Evolutionary conservation across 257 asterid species (phyloP), one percentile per base, ranked within the genome.

Genomic region (Henckelia pumila): DNA sequence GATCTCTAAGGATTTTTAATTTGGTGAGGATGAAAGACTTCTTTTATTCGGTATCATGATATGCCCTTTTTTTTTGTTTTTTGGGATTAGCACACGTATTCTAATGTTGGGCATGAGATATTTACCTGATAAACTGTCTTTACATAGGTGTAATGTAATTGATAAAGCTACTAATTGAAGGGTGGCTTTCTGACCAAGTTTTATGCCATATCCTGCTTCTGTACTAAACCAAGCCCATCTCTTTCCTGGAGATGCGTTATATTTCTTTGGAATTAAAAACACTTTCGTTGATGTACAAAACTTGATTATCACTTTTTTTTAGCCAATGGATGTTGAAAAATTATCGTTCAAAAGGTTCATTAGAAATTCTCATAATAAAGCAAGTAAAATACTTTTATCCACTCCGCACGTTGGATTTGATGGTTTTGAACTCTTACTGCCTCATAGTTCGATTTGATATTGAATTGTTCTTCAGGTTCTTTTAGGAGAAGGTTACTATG

Each of bases 401-500:
- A 22, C 29, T 71, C 59, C 21, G 24, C 20, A 29, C 40, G 23
- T 22, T 17, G 59, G 20, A 20, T 13, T 56, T 64, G 56, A 59
- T 56, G 55, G 53, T 35, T 52, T 52, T 16, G 4, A 59, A 73
- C 14, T 29, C 10, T 61, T 14, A 21, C 16, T 13, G 40, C 26
- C 7, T 61, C 65, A 17, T 64, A 40, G 50, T 67, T 70, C 63
- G 73, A 55, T 64, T 67, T 78, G 25, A 62, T 63, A 56, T 67
- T 61, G 37, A 44, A 69, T 68, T 44, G 63, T 68, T 59, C 32
- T 72, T 75, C 76, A 91, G 96, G 97, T 94, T 57, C 91, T 94
- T 63, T 68, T 90, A 25, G 99, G 99, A 69, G 99, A 84, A 68
- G 89, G 95, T 53, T 82, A 88, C 78, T 89, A 88, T 61, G 92